phyloP scores from a whole-genome alignment of 129 eudicot species.

The Pittosporum tobira region DNA sequence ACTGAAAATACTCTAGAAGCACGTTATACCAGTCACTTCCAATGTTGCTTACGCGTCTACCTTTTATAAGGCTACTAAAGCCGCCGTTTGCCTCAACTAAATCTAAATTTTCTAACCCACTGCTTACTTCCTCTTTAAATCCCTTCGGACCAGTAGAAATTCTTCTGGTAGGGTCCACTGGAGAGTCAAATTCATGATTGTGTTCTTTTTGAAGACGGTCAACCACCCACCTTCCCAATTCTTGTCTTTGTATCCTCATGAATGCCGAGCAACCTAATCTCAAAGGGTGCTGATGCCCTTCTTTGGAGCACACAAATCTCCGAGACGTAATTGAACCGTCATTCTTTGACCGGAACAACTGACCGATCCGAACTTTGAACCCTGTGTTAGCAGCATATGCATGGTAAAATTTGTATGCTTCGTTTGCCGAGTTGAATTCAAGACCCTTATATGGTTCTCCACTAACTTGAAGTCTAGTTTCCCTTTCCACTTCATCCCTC shows the following conservation, averaged over 20 bases:
- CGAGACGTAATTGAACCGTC: slow-evolving; percentile 83
- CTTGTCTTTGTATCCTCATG: slow-evolving; percentile 86
- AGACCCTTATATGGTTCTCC: slow-evolving; percentile 75
- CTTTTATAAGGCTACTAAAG: slow-evolving; percentile 54
- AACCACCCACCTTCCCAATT: slow-evolving; percentile 70
- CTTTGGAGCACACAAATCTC: slow-evolving; percentile 87
- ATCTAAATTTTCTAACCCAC: slow-evolving; percentile 63
- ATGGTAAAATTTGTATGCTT: slow-evolving; percentile 66
- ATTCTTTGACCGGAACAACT: slow-evolving; percentile 72
- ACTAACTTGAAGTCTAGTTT: slow-evolving; percentile 23
- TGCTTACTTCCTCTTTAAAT: slow-evolving; percentile 47
- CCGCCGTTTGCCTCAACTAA: slow-evolving; percentile 70
- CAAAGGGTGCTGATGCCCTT: slow-evolving; percentile 87
- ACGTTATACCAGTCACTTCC: slow-evolving; percentile 49
- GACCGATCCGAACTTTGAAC: slow-evolving; percentile 69
- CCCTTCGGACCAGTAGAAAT: slow-evolving; percentile 33
- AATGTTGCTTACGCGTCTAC: slow-evolving; percentile 48
- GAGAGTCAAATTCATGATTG: slow-evolving; percentile 51
- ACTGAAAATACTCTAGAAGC: slow-evolving; percentile 64
- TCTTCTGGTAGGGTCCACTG: slow-evolving; percentile 29
- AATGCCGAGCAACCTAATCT: slow-evolving; percentile 86
- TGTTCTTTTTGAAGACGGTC: slow-evolving; percentile 78
- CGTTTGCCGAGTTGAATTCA: slow-evolving; percentile 55
- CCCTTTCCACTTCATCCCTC: slow-evolving; percentile 39
- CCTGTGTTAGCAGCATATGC: slow-evolving; percentile 59